Percentiles rank a stretch among this genome's conserved stretches.
Evolutionary conservation across 495 filamentous ascomycete species (phyloP).

Genomic region (Aspergillus avenaceus): DNA sequence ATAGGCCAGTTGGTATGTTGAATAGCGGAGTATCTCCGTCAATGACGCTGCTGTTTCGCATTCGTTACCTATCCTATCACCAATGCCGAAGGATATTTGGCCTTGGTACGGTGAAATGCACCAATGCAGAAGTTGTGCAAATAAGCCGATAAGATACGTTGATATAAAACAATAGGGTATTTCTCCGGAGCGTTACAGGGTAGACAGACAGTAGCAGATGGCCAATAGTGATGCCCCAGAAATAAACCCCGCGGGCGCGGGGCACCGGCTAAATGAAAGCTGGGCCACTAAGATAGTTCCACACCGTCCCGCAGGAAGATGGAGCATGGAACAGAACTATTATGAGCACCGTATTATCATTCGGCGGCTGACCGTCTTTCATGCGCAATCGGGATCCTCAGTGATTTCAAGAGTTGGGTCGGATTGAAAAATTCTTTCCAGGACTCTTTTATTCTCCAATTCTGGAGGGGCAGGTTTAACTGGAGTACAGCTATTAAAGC

Average conservation of each 20-base stretch:
- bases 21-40: neutral
- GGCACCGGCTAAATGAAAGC: slow-evolving; percentile 4
- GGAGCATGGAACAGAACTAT: neutral
- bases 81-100: neutral
- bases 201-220: neutral
- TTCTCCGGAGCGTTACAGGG: neutral
- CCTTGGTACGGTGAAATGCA: neutral
- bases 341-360: neutral
- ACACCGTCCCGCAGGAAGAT: slow-evolving; percentile 9
- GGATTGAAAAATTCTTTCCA: neutral
- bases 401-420: neutral
- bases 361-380: slow-evolving; percentile 1
- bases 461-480: slow-evolving; percentile 17
- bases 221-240: neutral
- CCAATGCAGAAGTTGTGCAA: neutral
- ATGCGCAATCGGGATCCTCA: slow-evolving; percentile 5
- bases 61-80: neutral
- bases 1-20: neutral
- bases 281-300: neutral
- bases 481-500: slow-evolving; percentile 18
- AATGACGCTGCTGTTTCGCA: neutral
- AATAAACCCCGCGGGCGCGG: slow-evolving; percentile 1
- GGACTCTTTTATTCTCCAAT: slow-evolving; percentile 1
- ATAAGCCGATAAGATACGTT: too few species aligned
- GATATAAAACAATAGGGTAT: neutral